Conservation (phyloP, 495 filamentous ascomycete genomes). For the Margaritispora aquatica region DNA sequence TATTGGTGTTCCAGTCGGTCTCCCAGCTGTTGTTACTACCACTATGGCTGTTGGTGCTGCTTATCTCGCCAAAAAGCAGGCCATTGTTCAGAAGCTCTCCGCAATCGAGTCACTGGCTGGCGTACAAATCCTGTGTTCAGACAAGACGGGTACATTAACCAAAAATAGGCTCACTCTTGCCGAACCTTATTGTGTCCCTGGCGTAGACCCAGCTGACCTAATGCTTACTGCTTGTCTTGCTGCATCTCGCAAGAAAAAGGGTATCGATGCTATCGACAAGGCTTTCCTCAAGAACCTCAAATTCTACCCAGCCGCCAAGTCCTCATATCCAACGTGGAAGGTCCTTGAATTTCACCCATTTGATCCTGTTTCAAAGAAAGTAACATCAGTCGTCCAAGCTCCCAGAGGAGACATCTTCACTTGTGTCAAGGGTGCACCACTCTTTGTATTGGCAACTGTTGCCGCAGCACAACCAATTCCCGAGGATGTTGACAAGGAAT, state of each 20-base stretch:
- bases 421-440: constrained; percentile 88
- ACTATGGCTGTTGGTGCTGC: constrained; percentile 96
- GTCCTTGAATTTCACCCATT: constrained; percentile 81
- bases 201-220: constrained; percentile 74
- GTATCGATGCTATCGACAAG: constrained; percentile 92
- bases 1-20: constrained; percentile 92
- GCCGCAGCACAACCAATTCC: constrained; percentile 73
- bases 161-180: constrained; percentile 86
- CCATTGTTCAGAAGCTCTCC: constrained; percentile 92
- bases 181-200: constrained; percentile 76
- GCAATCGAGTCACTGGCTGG: constrained; percentile 92
- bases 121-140: constrained; percentile 95
- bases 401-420: constrained; percentile 72
- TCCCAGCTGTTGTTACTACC: constrained; percentile 90
- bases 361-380: constrained; percentile 92
- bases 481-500: constrained; percentile 66
- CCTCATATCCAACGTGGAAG: constrained; percentile 66
- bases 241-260: constrained; percentile 89
- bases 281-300: constrained; percentile 82
- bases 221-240: constrained; percentile 90
- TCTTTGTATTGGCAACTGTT: constrained; percentile 76
- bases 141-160: constrained; percentile 92
- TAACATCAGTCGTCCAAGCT: constrained; percentile 76
- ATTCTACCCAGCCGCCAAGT: constrained; percentile 72
- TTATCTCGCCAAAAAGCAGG: constrained; percentile 90